Percentiles rank a stretch among this genome's conserved stretches.
Conservation (phyloP, 2,329 filamentous ascomycete genomes). For the Calonectria montana region DNA sequence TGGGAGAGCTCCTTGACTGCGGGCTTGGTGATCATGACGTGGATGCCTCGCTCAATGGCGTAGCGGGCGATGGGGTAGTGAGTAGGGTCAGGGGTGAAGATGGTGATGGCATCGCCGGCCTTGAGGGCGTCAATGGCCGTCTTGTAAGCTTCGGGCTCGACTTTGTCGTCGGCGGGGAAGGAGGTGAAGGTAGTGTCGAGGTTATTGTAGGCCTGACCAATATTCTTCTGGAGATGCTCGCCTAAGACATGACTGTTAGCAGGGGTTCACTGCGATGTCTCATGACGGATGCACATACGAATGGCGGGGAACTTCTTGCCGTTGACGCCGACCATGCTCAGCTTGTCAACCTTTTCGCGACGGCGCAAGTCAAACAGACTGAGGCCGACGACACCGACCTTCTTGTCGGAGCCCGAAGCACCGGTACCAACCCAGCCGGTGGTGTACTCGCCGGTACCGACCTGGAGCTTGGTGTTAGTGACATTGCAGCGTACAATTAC, state of each 20-base stretch:
- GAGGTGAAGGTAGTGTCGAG: constrained; percentile 89
- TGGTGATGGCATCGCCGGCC: constrained; percentile 89
- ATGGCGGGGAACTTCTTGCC: constrained; percentile 93
- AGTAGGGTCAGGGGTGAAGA: constrained; percentile 94
- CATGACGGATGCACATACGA: constrained; percentile 63
- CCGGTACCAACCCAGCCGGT: constrained; percentile 91
- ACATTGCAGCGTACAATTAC: not conserved
- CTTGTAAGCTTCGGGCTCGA: constrained; percentile 88
- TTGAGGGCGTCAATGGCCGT: constrained; percentile 84
- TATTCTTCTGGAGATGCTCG: constrained; percentile 88
- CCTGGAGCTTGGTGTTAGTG: constrained; percentile 55
- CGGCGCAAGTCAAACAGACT: constrained; percentile 90
- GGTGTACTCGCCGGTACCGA: constrained; percentile 96
- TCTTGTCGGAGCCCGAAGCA: constrained; percentile 91
- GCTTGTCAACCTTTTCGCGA: constrained; percentile 85
- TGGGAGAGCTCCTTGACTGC: constrained; percentile 86
- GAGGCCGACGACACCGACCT: constrained; percentile 92
- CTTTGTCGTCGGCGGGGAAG: constrained; percentile 78
- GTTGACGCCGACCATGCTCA: constrained; percentile 91
- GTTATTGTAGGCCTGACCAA: constrained; percentile 86
- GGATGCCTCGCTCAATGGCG: constrained; percentile 87
- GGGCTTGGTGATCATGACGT: constrained; percentile 94
- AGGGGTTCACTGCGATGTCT: not conserved
- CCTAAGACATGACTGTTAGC: constrained; percentile 57
- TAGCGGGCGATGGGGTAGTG: constrained; percentile 94